Percentiles rank a stretch among this genome's conserved stretches.
Evolutionary conservation across 1,284 basidiomycete species (phyloP).

Genomic region (Ceratobasidium theobromae): DNA sequence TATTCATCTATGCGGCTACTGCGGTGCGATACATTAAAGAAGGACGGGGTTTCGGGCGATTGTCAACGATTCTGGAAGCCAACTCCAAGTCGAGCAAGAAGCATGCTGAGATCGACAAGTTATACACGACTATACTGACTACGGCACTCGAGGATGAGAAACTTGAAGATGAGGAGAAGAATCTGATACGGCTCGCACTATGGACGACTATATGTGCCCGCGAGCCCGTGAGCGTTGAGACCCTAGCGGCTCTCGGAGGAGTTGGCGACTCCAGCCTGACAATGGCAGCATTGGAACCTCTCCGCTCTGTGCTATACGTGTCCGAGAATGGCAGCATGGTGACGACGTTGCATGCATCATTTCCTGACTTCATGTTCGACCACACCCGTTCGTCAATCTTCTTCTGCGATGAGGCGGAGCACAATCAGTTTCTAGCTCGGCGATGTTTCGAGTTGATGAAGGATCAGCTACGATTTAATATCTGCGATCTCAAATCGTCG

Average conservation of each 20-base stretch:
- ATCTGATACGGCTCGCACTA: not conserved
- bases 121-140: not conserved
- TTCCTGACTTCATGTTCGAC: too few species aligned
- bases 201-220: not conserved
- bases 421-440: too few species aligned
- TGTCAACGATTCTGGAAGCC: too few species aligned
- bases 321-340: too few species aligned
- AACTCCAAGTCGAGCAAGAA: not conserved
- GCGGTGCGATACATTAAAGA: not conserved
- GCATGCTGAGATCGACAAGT: not conserved
- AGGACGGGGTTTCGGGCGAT: not conserved
- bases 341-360: too few species aligned
- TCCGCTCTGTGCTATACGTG: not conserved
- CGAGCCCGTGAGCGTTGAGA: not conserved
- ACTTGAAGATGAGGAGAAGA: not conserved
- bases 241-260: not conserved
- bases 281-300: not conserved
- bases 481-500: too few species aligned
- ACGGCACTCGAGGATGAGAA: not conserved
- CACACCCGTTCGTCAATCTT: too few species aligned
- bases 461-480: too few species aligned
- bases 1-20: slow-evolving; percentile 7
- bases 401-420: too few species aligned
- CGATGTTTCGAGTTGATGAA: too few species aligned
- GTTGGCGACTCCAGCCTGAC: not conserved